A percentile compares a stretch with the other conserved stretches of the same genome.
Conservation (phyloP, 495 filamentous ascomycete species). For the Penicillium subrubescens region DNA sequence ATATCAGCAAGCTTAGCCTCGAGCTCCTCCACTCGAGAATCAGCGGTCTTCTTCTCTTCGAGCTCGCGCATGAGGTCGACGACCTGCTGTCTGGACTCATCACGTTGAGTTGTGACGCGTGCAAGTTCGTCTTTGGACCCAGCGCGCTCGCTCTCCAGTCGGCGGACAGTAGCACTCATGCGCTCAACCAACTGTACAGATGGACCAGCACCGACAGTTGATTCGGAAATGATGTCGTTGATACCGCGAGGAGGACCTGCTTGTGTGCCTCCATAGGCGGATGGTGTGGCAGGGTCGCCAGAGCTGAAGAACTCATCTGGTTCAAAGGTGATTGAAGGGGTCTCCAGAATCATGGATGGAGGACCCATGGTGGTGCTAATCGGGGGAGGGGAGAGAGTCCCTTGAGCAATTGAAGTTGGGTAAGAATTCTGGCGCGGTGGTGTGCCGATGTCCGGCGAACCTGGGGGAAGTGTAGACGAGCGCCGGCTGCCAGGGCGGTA, state of each 20-base stretch:
- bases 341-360: conserved; percentile 42
- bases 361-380: conserved; percentile 31
- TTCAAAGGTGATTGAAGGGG: conserved; percentile 62
- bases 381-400: conserved; percentile 36
- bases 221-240: conserved; percentile 87
- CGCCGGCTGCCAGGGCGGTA: conserved; percentile 50
- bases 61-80: conserved; percentile 83
- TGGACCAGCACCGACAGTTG: conserved; percentile 84
- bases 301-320: conserved; percentile 69
- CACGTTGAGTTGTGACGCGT: conserved; percentile 77
- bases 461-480: conserved; percentile 46
- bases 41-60: conserved; percentile 65
- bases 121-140: conserved; percentile 81
- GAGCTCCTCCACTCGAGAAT: conserved; percentile 60
- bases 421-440: conserved; percentile 48
- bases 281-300: conserved; percentile 63
- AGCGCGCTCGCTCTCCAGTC: conserved; percentile 88
- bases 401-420: conserved; percentile 39
- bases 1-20: conserved; percentile 62
- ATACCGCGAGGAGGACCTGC: conserved; percentile 57
- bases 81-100: conserved; percentile 89
- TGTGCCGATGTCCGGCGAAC: conserved; percentile 44
- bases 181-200: conserved; percentile 95
- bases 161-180: conserved; percentile 89
- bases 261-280: conserved; percentile 45